Base-by-base conservation (phyloP, 495 filamentous ascomycete species). In the Lepidopterella palustris region DNA sequence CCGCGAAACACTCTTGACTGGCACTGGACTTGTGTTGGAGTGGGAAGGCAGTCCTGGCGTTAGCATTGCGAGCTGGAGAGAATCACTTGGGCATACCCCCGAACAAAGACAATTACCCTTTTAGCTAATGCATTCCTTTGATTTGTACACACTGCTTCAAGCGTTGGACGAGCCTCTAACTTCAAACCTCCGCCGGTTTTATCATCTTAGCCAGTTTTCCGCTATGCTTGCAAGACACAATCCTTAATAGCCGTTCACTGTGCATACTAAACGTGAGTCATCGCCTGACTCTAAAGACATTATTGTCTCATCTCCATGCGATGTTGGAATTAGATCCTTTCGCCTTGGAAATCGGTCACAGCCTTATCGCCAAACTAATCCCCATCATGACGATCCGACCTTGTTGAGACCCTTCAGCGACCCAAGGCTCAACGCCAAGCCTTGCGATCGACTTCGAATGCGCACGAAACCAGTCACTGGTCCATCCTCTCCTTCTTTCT, bases 401-500 rank as follows among this genome's bases (percentile, higher is more conserved):
- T 91, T 92, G 74, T 92, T 93, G 63, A 99, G 77, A 3, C 95
- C 95, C 77, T 99, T 99, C 68, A 99, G 79, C 40, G 88, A 92
- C 18, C 95, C 95, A 58, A 99, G 77, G 72, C 92, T 96, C 60
- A 99, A 77, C 3, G 95, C 95, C 58, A 99, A 79, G 51, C 93
- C 95, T 77, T 99, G 95, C 4, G 90, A 96, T 66, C 95, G 87
- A 79, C 91, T 96, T 74, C 95, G 85, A 80, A 99, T 99, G 66
- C 95, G 87, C 54, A 99, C 89, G 72, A 99, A 99, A n/a, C 95
- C 95, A 26, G 93, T 97, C 61, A 99, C 87, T 5, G 91, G 91
- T 26, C 95, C 93, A 69, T 95, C 86, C 10, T 96, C 91, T 52
- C 90, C 91, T 72, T 97, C 90, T 76, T 96, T 93, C 71, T 99